Evolutionary conservation across 2,329 filamentous ascomycete species (phyloP).

Genomic region (Periconia macrospinosa): DNA sequence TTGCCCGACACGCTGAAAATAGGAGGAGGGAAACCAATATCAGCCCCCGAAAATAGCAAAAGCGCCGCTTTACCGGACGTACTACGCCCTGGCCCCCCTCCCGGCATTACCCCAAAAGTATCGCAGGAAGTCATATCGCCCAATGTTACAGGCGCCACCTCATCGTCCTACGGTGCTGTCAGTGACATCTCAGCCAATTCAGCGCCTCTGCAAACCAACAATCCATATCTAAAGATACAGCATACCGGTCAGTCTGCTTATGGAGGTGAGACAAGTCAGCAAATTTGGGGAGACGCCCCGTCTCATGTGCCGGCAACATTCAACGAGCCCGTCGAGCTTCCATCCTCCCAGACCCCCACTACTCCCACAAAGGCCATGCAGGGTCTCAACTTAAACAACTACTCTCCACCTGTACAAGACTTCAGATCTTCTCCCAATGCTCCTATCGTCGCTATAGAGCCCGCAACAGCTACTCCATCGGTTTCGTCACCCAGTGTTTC

Average conservation of each 20-base stretch:
- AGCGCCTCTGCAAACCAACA: slow-evolving; percentile 44
- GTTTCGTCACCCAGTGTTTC: slow-evolving; percentile 34
- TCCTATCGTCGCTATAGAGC: neutral
- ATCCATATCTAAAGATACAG: slow-evolving; percentile 48
- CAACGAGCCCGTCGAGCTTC: slow-evolving; percentile 44
- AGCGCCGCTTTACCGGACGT: slow-evolving; percentile 28
- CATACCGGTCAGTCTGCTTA: slow-evolving; percentile 38
- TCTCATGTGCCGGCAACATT: slow-evolving; percentile 26
- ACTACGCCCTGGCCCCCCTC: slow-evolving; percentile 33
- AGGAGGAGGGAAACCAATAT: slow-evolving; percentile 32
- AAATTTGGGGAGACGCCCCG: slow-evolving; percentile 42
- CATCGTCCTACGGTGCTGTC: slow-evolving; percentile 28
- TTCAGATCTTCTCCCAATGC: slow-evolving; percentile 19
- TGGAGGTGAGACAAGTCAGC: slow-evolving; percentile 40
- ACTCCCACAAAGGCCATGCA: slow-evolving; percentile 42
- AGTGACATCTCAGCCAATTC: slow-evolving; percentile 36
- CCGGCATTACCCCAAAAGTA: slow-evolving; percentile 33
- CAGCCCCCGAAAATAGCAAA: slow-evolving; percentile 13
- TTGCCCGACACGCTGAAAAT: slow-evolving; percentile 41
- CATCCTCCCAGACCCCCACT: slow-evolving; percentile 44
- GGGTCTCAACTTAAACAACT: slow-evolving; percentile 37
- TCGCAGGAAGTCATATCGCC: slow-evolving; percentile 30
- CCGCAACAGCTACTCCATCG: slow-evolving; percentile 18
- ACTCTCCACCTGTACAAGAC: slow-evolving; percentile 11
- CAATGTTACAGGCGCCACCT: slow-evolving; percentile 31